These are phyloP conservation scores for Podospora tetraspora DNA, from an alignment of 495 filamentous ascomycete species.

Conservation along the genomic window DNA sequence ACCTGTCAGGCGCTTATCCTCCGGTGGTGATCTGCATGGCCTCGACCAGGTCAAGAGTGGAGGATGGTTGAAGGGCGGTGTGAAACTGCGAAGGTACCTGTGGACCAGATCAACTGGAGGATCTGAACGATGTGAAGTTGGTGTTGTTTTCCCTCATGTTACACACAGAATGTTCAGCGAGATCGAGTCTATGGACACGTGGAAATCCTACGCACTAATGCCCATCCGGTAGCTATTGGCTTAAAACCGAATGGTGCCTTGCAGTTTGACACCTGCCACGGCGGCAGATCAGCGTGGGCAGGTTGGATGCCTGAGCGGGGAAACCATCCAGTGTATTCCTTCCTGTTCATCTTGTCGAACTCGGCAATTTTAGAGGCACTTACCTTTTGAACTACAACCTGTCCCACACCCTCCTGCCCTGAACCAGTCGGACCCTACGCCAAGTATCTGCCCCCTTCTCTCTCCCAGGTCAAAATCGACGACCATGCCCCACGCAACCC, in stretches of 20 bases:
- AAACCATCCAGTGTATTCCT: too few relatives aligned
- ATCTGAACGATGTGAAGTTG: background rate
- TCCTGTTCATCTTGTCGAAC: too few relatives aligned
- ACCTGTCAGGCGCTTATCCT: background rate
- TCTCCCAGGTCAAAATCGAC: too few relatives aligned
- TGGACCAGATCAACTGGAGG: too few relatives aligned
- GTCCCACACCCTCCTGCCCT: background rate
- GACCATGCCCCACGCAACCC: background rate
- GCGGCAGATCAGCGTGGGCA: too few relatives aligned
- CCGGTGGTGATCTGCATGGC: background rate
- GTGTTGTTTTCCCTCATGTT: background rate
- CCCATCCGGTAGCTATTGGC: background rate
- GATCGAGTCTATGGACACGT: background rate
- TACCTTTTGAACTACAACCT: background rate
- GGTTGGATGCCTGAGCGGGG: too few relatives aligned
- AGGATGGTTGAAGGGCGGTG: too few relatives aligned
- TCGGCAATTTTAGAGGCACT: too few relatives aligned
- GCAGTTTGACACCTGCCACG: background rate
- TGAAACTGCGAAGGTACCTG: too few relatives aligned
- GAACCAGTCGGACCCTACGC: too few relatives aligned
- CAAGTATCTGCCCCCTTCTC: background rate
- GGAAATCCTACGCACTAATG: background rate
- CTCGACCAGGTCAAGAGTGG: background rate
- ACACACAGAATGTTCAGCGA: background rate
- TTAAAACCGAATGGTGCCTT: background rate